Conservation (phyloP, 208 protist species). For the Trypanosoma grayi region DNA sequence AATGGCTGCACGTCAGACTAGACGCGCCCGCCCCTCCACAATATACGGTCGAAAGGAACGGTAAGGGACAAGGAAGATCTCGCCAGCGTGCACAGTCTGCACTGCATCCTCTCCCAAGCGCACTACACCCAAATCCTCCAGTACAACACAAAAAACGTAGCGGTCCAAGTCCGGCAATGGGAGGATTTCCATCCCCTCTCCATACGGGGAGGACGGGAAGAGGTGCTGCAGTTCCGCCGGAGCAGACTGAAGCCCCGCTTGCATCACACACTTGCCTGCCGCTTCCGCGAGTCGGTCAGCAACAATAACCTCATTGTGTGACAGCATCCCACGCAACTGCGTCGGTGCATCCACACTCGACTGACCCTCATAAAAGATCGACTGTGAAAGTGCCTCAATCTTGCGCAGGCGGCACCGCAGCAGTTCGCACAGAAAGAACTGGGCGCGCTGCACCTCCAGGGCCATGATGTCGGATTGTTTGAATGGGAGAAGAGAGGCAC, state of each 20-base stretch:
- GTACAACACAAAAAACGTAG: constrained; percentile 80
- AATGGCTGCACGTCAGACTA: too few relatives aligned
- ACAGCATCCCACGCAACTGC: constrained; percentile 23
- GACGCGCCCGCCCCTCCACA: constrained; percentile 57
- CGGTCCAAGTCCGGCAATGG: constrained; percentile 60
- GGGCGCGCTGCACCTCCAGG: constrained; percentile 72
- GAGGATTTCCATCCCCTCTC: constrained; percentile 76
- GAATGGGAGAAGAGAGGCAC: constrained; percentile 69
- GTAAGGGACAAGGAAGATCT: constrained; percentile 85
- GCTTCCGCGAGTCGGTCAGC: constrained; percentile 67
- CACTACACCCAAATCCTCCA: constrained; percentile 78
- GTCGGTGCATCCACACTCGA: constrained; percentile 16
- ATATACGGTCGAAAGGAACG: constrained; percentile 68
- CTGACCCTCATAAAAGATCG: constrained; percentile 69
- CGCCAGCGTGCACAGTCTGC: constrained; percentile 65
- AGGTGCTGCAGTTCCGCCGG: constrained; percentile 65
- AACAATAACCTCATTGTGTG: constrained; percentile 62
- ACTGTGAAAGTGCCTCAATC: constrained; percentile 61
- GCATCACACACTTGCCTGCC: constrained; percentile 33
- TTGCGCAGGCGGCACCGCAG: constrained; percentile 80
- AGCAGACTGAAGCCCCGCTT: constrained; percentile 54
- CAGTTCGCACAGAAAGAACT: constrained; percentile 84
- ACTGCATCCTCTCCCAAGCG: constrained; percentile 64
- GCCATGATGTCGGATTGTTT: constrained; percentile 72
- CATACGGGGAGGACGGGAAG: constrained; percentile 54